These are phyloP conservation scores for Lyophyllum decastes DNA, from an alignment of 768 basidiomycete genomes.

Conservation along the genomic window DNA sequence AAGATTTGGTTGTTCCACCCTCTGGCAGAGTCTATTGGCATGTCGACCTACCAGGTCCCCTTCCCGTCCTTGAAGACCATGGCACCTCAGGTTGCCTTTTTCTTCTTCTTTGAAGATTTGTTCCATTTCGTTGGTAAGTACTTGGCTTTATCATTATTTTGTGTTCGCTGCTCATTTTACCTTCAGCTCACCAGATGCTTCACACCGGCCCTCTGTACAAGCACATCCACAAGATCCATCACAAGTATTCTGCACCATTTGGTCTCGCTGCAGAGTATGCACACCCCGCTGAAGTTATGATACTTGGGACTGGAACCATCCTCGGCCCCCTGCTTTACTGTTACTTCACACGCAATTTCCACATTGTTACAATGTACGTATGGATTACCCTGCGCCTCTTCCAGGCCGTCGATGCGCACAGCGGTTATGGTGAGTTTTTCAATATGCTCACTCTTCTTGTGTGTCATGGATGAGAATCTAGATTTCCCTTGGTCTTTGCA, in stretches of 20 bases:
- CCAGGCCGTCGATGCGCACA: conserved; percentile 98
- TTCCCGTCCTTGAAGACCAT: conserved; percentile 76
- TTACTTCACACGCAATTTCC: conserved; percentile 71
- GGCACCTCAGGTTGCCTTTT: conserved; percentile 76
- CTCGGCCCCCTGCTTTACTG: conserved; percentile 87
- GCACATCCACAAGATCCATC: conserved; percentile 95
- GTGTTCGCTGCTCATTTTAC: not conserved
- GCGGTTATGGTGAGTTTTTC: conserved; percentile 76
- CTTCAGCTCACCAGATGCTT: conserved; percentile 80
- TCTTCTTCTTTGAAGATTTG: conserved; percentile 95
- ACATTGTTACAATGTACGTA: conserved; percentile 90
- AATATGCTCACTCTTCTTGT: not conserved
- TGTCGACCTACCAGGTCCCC: conserved; percentile 92
- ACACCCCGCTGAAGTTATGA: conserved; percentile 94
- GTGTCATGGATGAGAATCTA: conserved; percentile 23
- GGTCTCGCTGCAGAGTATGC: conserved; percentile 98
- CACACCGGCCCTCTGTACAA: conserved; percentile 86
- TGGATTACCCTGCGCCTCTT: conserved; percentile 95
- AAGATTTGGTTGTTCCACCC: conserved; percentile 94
- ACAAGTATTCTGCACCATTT: conserved; percentile 96
- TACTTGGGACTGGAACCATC: conserved; percentile 91
- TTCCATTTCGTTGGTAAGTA: conserved; percentile 85
- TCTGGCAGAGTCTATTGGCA: conserved; percentile 82
- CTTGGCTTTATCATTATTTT: not conserved
- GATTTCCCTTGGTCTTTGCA: conserved; percentile 99